Evolutionary conservation across 164 flowering plant genomes (phyloP).

Genomic region (Houttuynia cordata): DNA sequence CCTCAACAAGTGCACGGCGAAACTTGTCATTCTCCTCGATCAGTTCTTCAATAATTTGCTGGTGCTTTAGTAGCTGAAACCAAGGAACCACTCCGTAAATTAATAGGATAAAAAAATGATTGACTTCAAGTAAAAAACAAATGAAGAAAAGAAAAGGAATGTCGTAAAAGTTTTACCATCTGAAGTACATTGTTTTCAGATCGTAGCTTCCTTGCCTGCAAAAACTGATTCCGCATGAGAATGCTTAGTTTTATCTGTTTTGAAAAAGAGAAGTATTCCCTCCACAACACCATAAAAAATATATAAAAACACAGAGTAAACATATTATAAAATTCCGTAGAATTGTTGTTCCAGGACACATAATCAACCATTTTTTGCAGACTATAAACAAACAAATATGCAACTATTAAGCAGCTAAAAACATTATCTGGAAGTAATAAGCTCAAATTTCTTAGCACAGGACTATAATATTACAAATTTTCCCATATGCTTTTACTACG

Average conservation of each 20-base stretch:
- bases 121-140: not conserved
- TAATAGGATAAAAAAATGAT: not conserved
- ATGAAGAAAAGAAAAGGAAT: not conserved
- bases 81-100: not conserved
- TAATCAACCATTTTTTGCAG: not conserved
- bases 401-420: too few species aligned
- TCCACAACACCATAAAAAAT: not conserved
- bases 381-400: too few species aligned
- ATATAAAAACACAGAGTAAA: too few species aligned
- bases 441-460: too few species aligned
- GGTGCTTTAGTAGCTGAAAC: slow-evolving; percentile 75
- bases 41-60: slow-evolving; percentile 64
- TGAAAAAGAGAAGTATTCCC: not conserved
- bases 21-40: slow-evolving; percentile 75
- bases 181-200: slow-evolving; percentile 65
- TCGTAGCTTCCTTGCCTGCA: slow-evolving; percentile 49
- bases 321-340: too few species aligned
- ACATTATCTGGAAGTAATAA: too few species aligned
- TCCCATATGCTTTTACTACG: too few species aligned
- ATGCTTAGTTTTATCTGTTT: not conserved
- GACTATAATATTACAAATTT: too few species aligned
- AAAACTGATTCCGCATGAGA: slow-evolving; percentile 5
- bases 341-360: not conserved
- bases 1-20: slow-evolving; percentile 56
- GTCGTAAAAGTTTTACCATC: slow-evolving; percentile 38